Evolutionary conservation across 371 early-diverging fungal species (phyloP).

Genomic region (Mycotypha africana): DNA sequence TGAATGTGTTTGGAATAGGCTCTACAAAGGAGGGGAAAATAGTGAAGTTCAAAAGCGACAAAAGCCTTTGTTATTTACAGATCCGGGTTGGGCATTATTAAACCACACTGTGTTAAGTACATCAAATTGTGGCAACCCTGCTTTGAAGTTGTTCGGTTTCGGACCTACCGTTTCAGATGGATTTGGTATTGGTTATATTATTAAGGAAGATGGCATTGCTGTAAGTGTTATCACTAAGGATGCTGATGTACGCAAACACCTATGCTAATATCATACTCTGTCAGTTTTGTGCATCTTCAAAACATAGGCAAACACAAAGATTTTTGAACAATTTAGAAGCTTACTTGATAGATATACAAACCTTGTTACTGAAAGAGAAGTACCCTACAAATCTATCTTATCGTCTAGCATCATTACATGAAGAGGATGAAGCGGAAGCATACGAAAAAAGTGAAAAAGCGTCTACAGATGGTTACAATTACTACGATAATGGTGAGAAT

Average conservation of each 20-base stretch:
- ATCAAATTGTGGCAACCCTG: slow-evolving; percentile 81
- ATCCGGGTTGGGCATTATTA: slow-evolving; percentile 48
- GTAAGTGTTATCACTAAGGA: slow-evolving; percentile 22
- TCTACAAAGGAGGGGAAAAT: too few relatives aligned
- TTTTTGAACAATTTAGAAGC: slow-evolving; percentile 38
- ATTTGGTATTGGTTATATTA: slow-evolving; percentile 86
- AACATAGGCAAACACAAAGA: slow-evolving; percentile 51
- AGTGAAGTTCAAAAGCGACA: slow-evolving; percentile 33
- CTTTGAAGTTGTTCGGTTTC: slow-evolving; percentile 83
- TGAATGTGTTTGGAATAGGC: slow-evolving; percentile 44
- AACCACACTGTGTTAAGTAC: slow-evolving; percentile 84
- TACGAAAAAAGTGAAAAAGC: slow-evolving; percentile 17
- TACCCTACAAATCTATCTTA: slow-evolving; percentile 37
- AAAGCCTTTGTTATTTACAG: slow-evolving; percentile 67
- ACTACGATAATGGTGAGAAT: slow-evolving; percentile 52
- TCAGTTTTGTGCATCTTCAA: slow-evolving; percentile 51
- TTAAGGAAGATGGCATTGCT: slow-evolving; percentile 63
- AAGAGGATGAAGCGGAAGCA: too few relatives aligned
- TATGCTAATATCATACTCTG: background rate
- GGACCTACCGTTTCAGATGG: slow-evolving; percentile 88
- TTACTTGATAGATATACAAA: slow-evolving; percentile 36
- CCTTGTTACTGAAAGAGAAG: slow-evolving; percentile 36
- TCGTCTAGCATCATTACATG: slow-evolving; percentile 33
- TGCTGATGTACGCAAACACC: background rate
- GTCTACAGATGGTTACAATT: slow-evolving; percentile 36